These are phyloP conservation scores for Candida schatavii DNA, from an alignment of 805 yeast genomes.

Conservation along the genomic window DNA sequence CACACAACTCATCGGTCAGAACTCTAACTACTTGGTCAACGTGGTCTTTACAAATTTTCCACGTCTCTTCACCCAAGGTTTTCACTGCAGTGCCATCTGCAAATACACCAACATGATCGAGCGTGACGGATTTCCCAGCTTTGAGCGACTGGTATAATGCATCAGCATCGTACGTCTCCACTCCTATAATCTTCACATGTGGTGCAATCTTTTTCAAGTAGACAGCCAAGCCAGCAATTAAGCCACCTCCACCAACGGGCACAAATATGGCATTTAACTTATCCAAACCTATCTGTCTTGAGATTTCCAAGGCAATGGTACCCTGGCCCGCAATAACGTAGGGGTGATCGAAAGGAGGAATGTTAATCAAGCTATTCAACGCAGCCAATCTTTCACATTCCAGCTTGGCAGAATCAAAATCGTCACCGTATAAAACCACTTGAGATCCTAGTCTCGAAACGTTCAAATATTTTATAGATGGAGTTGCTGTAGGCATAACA, in stretches of 20 bases:
- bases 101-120: conserved; percentile 84
- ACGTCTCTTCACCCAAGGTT: conserved; percentile 86
- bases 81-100: conserved; percentile 99
- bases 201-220: conserved; percentile 95
- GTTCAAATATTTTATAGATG: conserved; percentile 88
- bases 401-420: conserved; percentile 89
- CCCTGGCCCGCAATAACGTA: conserved; percentile 99
- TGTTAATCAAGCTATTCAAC: conserved; percentile 74
- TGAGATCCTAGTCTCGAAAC: conserved; percentile 92
- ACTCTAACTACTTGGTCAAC: conserved; percentile 90
- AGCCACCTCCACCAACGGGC: conserved; percentile 97
- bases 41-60: conserved; percentile 68
- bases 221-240: conserved; percentile 85
- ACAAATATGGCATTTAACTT: conserved; percentile 84
- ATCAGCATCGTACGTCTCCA: conserved; percentile 93
- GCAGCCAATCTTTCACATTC: conserved; percentile 76
- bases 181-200: conserved; percentile 93
- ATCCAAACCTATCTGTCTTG: conserved; percentile 79
- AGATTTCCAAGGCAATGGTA: conserved; percentile 88
- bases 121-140: conserved; percentile 49
- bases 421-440: conserved; percentile 90
- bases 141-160: conserved; percentile 77
- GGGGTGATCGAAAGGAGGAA: conserved; percentile 99
- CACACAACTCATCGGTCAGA: conserved; percentile 88
- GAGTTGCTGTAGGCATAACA: conserved; percentile 97